Evolutionary conservation across 1,139 yeast species (phyloP), one percentile per base, ranked within the genome.

Genomic region (Geotrichum macrosporum): DNA sequence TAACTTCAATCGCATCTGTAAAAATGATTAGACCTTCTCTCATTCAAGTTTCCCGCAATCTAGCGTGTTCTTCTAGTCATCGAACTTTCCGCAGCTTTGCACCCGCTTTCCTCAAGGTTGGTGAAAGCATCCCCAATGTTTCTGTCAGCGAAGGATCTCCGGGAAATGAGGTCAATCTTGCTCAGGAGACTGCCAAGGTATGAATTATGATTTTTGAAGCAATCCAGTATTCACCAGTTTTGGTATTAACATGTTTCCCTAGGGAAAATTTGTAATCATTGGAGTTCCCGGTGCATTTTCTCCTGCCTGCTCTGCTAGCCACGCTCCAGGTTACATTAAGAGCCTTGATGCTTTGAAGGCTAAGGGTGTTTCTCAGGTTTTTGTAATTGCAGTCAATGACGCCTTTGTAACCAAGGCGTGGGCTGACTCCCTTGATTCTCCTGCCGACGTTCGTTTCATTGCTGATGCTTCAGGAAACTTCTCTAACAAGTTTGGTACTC

Each of bases 261-360:
- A 59, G 59, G 80, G 81, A 37, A 81, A 79, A 62, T 69, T 78
- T 35, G 63, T 87, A 34, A 68, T 87, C 46, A 75, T 87, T 42
- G 95, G 94, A 46, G 86, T 87, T 36, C 96, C 96, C 38, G 96
- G 95, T 18, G 95, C 96, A 0, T 87, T 82, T 62, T 82, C 94
- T 2, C 89, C 94, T 38, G 94, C 87, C 1, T 87, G 96, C 65
- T 74, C 89, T 27, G 78, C 81, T 18, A 66, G 76, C 27, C 95
- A 85, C 61, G 76, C 87, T 43, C 96, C 96, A 4, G 94, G 92
- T 4, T 87, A 77, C 66, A 63, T 85, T 58, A 69, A 71, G 51
- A 64, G 73, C 44, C 64, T 74, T 47, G 63, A 70, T 9, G 71
- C 74, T 21, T 79, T 87, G 62, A 70, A 75, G 52, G 72, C 71